These are phyloP conservation scores for Deuterostichococcus epilithicus DNA, from an alignment of 139 green algal species.

Conservation along the genomic window DNA sequence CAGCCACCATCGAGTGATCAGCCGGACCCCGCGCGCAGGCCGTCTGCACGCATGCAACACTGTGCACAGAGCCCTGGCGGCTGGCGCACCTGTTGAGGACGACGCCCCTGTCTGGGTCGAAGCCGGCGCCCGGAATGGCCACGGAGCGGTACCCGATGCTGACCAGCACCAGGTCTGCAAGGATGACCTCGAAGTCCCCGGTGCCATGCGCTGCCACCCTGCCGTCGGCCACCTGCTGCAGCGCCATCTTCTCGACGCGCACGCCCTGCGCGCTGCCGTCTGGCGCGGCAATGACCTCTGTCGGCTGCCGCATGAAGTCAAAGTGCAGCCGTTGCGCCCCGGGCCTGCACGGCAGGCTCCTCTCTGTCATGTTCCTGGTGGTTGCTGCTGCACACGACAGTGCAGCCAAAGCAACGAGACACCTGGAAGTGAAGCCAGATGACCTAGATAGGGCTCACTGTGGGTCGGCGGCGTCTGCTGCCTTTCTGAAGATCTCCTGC, in stretches of 20 bases:
- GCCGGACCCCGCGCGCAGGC: not conserved
- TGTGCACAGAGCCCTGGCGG: not conserved
- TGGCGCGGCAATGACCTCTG: conserved; percentile 31
- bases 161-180: conserved; percentile 64
- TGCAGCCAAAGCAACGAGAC: not conserved
- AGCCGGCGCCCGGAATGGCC: conserved; percentile 67
- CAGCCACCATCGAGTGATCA: not conserved
- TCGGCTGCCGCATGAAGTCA: conserved; percentile 69
- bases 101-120: conserved; percentile 55
- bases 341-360: not conserved
- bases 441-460: no score
- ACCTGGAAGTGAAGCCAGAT: not conserved
- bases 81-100: conserved; percentile 57
- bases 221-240: conserved; percentile 17
- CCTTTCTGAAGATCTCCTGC: conserved; percentile 53
- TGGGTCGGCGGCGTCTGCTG: not conserved
- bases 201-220: conserved; percentile 51
- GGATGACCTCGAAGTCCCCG: conserved; percentile 44
- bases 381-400: not conserved
- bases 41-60: not conserved
- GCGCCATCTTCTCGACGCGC: conserved; percentile 36
- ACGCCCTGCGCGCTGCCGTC: conserved; percentile 21
- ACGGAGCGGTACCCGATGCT: conserved; percentile 77
- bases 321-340: conserved; percentile 50
- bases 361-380: not conserved